Evolutionary conservation across 345 rosid species (phyloP).

Genomic region (Lagerstroemia speciosa): DNA sequence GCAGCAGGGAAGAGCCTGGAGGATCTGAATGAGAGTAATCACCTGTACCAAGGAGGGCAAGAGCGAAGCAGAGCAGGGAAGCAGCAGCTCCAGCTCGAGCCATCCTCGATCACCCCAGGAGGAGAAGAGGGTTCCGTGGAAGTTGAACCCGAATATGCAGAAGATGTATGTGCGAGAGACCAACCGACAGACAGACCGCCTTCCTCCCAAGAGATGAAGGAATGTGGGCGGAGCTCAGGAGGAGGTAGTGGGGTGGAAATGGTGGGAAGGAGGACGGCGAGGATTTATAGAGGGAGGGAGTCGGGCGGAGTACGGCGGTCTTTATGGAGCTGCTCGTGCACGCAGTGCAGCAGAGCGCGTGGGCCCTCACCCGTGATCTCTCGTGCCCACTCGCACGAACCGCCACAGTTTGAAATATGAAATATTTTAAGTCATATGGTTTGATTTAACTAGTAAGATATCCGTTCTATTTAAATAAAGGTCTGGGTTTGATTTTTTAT

Average conservation of each 20-base stretch:
- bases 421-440: too few species aligned
- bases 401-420: not conserved
- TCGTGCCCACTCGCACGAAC: not conserved
- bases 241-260: not conserved
- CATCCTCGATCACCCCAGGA: not conserved
- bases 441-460: too few species aligned
- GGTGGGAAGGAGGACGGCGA: not conserved
- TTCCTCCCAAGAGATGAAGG: not conserved
- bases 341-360: not conserved
- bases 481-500: too few species aligned
- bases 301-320: not conserved
- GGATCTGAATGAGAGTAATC: not conserved
- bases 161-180: not conserved
- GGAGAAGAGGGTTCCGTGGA: not conserved
- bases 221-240: not conserved
- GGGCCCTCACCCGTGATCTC: not conserved
- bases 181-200: too few species aligned
- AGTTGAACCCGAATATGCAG: not conserved
- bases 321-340: not conserved
- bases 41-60: not conserved
- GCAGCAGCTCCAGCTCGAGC: not conserved
- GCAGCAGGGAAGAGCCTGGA: too few species aligned
- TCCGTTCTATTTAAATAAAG: too few species aligned
- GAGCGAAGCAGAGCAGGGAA: not conserved
- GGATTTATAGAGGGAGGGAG: not conserved